Evolutionary conservation across 1,284 basidiomycete species (phyloP).

Genomic region (Jaminaea rosea): DNA sequence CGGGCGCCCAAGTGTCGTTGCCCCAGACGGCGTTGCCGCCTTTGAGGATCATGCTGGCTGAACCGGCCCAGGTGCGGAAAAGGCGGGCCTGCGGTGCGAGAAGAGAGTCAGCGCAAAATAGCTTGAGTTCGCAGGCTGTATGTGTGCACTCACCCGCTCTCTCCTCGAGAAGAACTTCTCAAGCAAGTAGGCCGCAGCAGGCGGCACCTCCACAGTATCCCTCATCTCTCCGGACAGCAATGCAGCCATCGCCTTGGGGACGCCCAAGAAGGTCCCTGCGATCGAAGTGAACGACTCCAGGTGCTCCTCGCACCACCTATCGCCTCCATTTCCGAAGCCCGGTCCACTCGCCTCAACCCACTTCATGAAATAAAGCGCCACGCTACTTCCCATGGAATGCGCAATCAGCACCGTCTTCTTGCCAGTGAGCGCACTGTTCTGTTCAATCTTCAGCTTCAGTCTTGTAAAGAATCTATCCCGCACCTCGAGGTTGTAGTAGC

Average conservation of each 20-base stretch:
- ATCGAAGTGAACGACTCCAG: conserved; percentile 54
- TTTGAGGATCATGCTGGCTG: conserved; percentile 60
- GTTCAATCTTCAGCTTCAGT: conserved; percentile 75
- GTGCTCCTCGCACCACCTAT: conserved; percentile 79
- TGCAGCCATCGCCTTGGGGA: conserved; percentile 85
- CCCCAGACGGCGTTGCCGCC: conserved; percentile 90
- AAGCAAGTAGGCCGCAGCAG: conserved; percentile 65
- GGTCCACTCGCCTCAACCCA: conserved; percentile 80
- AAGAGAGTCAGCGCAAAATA: no score
- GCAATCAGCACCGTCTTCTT: conserved; percentile 79
- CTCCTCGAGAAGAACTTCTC: conserved; percentile 67
- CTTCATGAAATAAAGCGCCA: conserved; percentile 53
- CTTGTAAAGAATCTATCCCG: conserved; percentile 87
- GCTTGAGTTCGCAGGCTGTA: no score
- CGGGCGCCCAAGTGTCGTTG: conserved; percentile 50
- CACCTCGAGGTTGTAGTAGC: conserved; percentile 79
- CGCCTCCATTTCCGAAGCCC: conserved; percentile 70
- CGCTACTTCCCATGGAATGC: conserved; percentile 55
- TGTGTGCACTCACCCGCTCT: no score
- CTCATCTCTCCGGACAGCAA: conserved; percentile 85
- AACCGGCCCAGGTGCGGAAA: conserved; percentile 91
- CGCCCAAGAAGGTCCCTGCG: conserved; percentile 72
- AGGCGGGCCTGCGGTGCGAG: no score
- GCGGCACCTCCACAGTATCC: conserved; percentile 81
- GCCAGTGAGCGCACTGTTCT: conserved; percentile 62